Base-by-base conservation (phyloP, 768 basidiomycete genomes). In the Leucosporidium scottii region DNA sequence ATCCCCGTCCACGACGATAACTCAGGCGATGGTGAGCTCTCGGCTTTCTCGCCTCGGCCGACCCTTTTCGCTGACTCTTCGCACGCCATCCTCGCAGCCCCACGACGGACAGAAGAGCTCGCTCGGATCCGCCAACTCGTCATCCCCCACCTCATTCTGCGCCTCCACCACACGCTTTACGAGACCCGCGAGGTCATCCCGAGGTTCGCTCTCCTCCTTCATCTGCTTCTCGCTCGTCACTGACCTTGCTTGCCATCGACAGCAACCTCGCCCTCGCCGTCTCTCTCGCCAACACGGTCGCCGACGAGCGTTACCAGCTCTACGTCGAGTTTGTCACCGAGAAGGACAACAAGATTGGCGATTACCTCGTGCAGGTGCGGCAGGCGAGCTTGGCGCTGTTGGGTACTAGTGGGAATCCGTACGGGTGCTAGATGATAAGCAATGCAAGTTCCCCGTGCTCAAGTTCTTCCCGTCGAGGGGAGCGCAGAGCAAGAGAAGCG, bases 91-190 rank as follows among this genome's bases (percentile, higher is more conserved):
- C 20, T 48, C 28, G 17, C 25, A 20, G n/a, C 34, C 21, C 53
- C 83, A 34, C 10, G 82, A 10, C 82, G 88, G 31, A 81, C 81
- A 28, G 80, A 81, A 27, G 90, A 93, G 69, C 83, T 94, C 56
- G 79, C 84, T 18, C 85, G 88, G n/a, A 88, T 94, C 61, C 85
- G 93, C 51, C 87, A 92, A 74, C 85, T 93, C 36, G 93, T 88
- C 78, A 81, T 96, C 30, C 94, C 93, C 0, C 92, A 96, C 76
- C 82, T 97, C 27, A 85, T 97, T 73, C 82, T 97, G 70, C 85
- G 91, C 27, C 80, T 98, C 3, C 93, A 97, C 75, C 81, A 83
- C 54, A 79, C 87, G 59, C 79, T 98, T 17, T 83, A 85, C 67
- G 79, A 81, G 44, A 90, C 91, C 8, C 80, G 86, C 12, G 77